Conservation (phyloP, 2,329 filamentous ascomycete species). For the Paecilomyces fulvus region DNA sequence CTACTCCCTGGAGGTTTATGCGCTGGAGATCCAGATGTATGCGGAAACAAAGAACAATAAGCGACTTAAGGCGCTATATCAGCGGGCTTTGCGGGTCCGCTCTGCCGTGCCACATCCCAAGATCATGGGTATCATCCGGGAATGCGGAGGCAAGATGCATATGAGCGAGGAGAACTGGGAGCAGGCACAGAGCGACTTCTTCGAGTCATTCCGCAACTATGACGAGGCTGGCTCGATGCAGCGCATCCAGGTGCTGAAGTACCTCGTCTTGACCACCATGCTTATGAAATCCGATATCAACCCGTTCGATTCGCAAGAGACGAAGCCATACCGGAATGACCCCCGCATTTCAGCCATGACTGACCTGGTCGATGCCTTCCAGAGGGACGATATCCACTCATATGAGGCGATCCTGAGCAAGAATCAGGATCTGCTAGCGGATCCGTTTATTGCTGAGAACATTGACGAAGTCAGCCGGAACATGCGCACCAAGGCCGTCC, state of each 20-base stretch:
- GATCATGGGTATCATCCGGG: slow-evolving; percentile 97
- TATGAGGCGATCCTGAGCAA: slow-evolving; percentile 83
- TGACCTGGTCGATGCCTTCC: slow-evolving; percentile 90
- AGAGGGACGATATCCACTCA: slow-evolving; percentile 83
- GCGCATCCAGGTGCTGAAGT: slow-evolving; percentile 94
- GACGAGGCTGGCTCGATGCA: slow-evolving; percentile 95
- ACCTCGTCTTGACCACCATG: slow-evolving; percentile 94
- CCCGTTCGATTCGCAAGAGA: slow-evolving; percentile 97
- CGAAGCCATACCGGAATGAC: slow-evolving; percentile 95
- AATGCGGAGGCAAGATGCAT: slow-evolving; percentile 99
- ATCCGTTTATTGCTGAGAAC: slow-evolving; percentile 96
- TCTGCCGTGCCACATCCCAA: slow-evolving; percentile 98
- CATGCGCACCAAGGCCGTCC: slow-evolving; percentile 91
- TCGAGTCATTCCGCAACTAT: slow-evolving; percentile 97
- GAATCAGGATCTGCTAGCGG: slow-evolving; percentile 80
- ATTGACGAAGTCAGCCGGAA: slow-evolving; percentile 98
- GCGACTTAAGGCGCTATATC: slow-evolving; percentile 85
- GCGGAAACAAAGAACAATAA: slow-evolving; percentile 96
- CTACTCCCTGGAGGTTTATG: slow-evolving; percentile 91
- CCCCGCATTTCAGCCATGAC: slow-evolving; percentile 95
- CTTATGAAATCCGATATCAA: slow-evolving; percentile 98
- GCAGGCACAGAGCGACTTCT: slow-evolving; percentile 93
- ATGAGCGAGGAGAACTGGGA: slow-evolving; percentile 99
- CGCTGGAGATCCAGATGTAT: slow-evolving; percentile 97
- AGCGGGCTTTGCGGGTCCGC: slow-evolving; percentile 80